These are phyloP conservation scores for Rhodotorula kratochvilovae DNA, from an alignment of 768 basidiomycete species.

Conservation along the genomic window DNA sequence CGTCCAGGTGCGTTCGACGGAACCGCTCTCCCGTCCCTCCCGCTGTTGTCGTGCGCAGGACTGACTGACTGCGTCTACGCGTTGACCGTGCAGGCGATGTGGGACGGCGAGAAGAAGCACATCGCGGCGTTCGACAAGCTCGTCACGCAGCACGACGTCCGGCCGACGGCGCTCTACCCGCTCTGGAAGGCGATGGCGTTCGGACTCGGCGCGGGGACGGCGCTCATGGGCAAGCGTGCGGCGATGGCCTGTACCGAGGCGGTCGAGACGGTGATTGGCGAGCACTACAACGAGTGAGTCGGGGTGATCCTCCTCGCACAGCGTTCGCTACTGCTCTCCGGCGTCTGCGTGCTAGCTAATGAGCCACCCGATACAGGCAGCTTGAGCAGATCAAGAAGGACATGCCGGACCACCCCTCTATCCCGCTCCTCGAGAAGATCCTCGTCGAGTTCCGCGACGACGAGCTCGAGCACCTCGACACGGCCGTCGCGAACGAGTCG, in stretches of 20 bases:
- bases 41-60: too few relatives aligned
- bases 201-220: conserved; percentile 77
- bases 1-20: conserved; percentile 61
- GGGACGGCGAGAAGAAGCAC: conserved; percentile 93
- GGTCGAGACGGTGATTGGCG: conserved; percentile 94
- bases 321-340: not conserved
- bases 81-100: conserved; percentile 69
- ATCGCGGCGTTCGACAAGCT: conserved; percentile 77
- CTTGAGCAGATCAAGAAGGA: conserved; percentile 63
- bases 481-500: conserved; percentile 77
- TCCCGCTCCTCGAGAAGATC: conserved; percentile 30
- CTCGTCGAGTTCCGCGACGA: conserved; percentile 78
- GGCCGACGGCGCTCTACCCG: conserved; percentile 77
- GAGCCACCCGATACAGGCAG: conserved; percentile 58
- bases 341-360: not conserved
- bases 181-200: conserved; percentile 83
- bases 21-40: not conserved
- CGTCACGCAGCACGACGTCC: conserved; percentile 71
- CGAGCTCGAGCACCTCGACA: conserved; percentile 88
- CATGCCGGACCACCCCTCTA: conserved; percentile 40
- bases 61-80: not conserved
- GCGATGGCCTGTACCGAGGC: conserved; percentile 99
- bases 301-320: too few relatives aligned
- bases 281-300: conserved; percentile 94
- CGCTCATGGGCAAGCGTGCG: conserved; percentile 81